Percentiles rank a stretch among this genome's conserved stretches.
phyloP scores from a whole-genome alignment of 305 asterid species.

The Fraxinus latifolia region DNA sequence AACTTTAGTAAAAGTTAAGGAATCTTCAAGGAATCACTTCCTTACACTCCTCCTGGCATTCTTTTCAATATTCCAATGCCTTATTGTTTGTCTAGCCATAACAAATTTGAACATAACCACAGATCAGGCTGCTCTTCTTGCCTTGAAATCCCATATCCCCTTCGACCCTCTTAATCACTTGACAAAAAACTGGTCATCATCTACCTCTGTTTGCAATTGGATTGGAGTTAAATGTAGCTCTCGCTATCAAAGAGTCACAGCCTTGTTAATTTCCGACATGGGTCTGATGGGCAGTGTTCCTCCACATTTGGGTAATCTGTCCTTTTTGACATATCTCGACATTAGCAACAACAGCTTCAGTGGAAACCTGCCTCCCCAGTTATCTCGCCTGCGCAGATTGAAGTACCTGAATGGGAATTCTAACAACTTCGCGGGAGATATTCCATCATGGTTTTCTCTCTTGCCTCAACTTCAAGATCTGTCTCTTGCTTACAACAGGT shows the following conservation, averaged over 20 bases:
- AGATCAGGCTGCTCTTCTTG: constrained; percentile 26
- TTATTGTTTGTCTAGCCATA: neutral
- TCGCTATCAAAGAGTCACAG: constrained; percentile 27
- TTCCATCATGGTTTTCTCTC: constrained; percentile 27
- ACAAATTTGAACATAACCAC: constrained; percentile 9
- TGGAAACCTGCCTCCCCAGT: constrained; percentile 30
- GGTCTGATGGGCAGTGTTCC: constrained; percentile 32
- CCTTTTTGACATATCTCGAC: constrained; percentile 33
- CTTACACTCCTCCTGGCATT: neutral
- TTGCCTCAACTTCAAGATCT: constrained; percentile 23
- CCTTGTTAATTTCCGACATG: constrained; percentile 28
- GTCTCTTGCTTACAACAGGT: constrained; percentile 23
- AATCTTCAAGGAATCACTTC: too few species aligned
- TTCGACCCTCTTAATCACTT: neutral
- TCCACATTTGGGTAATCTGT: constrained; percentile 38
- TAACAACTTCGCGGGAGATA: constrained; percentile 25
- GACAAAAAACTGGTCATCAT: constrained; percentile 25
- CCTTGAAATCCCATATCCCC: constrained; percentile 20
- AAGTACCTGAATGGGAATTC: constrained; percentile 15
- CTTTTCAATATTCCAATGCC: neutral
- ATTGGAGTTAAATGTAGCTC: constrained; percentile 27
- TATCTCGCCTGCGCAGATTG: constrained; percentile 27
- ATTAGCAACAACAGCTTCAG: constrained; percentile 28
- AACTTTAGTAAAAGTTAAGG: too few species aligned
- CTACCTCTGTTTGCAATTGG: constrained; percentile 30